phyloP scores from a whole-genome alignment of 2,329 filamentous ascomycete genomes.

The Fusarium sp. region DNA sequence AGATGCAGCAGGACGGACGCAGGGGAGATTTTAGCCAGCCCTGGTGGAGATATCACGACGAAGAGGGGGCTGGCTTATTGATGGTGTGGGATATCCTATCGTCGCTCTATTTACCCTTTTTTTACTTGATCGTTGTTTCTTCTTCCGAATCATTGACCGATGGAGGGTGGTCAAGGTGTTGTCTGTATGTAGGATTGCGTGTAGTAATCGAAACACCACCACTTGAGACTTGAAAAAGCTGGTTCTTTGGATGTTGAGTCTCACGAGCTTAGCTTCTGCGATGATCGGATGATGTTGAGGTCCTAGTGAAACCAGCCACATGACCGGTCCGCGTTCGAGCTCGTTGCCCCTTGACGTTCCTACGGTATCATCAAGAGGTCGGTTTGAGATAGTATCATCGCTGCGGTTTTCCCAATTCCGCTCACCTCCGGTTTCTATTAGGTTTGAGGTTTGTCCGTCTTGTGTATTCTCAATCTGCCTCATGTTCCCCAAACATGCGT shows the following conservation, averaged over 20 bases:
- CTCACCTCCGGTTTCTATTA: not conserved
- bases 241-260: slow-evolving; percentile 4
- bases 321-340: not conserved
- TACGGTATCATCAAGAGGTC: not conserved
- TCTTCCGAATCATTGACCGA: slow-evolving; percentile 33
- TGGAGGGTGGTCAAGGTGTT: slow-evolving; percentile 31
- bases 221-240: slow-evolving; percentile 29
- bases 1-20: slow-evolving; percentile 12
- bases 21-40: slow-evolving; percentile 21
- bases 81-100: slow-evolving; percentile 40
- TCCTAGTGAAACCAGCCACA: not conserved
- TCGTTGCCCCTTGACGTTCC: not conserved
- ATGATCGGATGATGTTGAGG: not conserved
- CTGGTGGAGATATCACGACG: slow-evolving; percentile 19
- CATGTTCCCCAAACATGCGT: not conserved
- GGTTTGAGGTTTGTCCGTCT: not conserved
- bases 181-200: slow-evolving; percentile 46
- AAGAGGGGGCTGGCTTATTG: slow-evolving; percentile 22
- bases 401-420: not conserved
- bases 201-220: slow-evolving; percentile 44
- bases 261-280: not conserved
- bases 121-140: slow-evolving; percentile 41
- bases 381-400: not conserved
- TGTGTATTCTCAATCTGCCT: not conserved
- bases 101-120: slow-evolving; percentile 44